phyloP scores from a whole-genome alignment of 805 yeast species.

The Nakazawaea molendinolei region DNA sequence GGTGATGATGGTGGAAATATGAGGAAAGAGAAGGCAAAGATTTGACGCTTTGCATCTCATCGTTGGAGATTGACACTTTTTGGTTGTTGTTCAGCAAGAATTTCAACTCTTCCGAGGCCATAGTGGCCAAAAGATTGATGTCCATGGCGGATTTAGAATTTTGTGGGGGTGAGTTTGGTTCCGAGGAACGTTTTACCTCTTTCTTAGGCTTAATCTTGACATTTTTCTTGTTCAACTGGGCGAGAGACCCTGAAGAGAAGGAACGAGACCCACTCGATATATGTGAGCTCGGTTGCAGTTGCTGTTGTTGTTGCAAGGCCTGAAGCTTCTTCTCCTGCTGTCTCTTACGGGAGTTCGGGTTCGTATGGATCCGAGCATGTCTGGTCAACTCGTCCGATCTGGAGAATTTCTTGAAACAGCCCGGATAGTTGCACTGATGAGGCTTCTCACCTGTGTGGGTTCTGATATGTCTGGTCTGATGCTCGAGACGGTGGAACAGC shows the following conservation, averaged over 20 bases:
- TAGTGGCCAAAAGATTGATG: conserved; percentile 46
- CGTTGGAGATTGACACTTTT: conserved; percentile 9
- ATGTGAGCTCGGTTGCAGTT: conserved; percentile 14
- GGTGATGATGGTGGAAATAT: conserved; percentile 27
- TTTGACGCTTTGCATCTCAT: conserved; percentile 32
- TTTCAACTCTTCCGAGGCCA: conserved; percentile 48
- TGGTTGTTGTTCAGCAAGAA: conserved; percentile 27
- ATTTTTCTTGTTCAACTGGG: neutral
- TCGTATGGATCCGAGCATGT: conserved; percentile 74
- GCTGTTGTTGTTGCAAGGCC: conserved; percentile 12
- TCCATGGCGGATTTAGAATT: conserved; percentile 24
- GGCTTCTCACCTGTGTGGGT: conserved; percentile 95
- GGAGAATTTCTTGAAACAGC: conserved; percentile 75
- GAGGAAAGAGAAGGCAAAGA: conserved; percentile 47
- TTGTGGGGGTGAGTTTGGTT: conserved; percentile 6
- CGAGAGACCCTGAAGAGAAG: neutral
- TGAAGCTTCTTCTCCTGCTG: conserved; percentile 14
- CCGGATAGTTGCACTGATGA: conserved; percentile 75
- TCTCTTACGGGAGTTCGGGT: conserved; percentile 39
- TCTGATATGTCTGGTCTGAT: conserved; percentile 84
- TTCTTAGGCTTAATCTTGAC: conserved; percentile 6
- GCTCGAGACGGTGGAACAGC: conserved; percentile 84
- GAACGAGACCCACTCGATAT: neutral
- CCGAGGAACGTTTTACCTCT: conserved; percentile 3
- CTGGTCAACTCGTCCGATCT: conserved; percentile 83